A percentile compares a stretch with the other conserved stretches of the same genome.
phyloP scores from a whole-genome alignment of 1,284 basidiomycete species.

The Erythrobasidium hasegawianum region DNA sequence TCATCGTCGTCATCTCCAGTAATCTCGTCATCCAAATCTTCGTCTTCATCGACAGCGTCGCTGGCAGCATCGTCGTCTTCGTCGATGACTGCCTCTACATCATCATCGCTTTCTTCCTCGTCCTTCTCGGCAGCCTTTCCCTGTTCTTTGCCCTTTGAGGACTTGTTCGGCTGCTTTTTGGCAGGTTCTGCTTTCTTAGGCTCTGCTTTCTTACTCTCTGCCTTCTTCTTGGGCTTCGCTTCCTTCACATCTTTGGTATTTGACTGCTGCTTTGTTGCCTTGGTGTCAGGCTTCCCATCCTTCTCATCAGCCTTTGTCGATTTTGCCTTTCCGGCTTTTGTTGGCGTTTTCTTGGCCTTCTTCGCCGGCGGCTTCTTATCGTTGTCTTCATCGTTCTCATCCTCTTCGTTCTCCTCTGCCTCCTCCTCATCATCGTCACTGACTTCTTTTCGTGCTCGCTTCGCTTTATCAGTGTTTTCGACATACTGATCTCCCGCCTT shows the following conservation, averaged over 20 bases:
- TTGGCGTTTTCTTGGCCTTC: conserved; percentile 23
- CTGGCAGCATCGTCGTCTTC: not conserved
- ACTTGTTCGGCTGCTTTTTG: not conserved
- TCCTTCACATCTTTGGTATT: not conserved
- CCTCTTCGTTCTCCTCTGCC: conserved; percentile 31
- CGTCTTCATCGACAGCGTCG: conserved; percentile 2
- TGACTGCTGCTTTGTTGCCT: conserved; percentile 3
- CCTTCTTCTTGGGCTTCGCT: not conserved
- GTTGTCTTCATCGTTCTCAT: conserved; percentile 29
- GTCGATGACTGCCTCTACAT: not conserved
- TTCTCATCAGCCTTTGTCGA: not conserved
- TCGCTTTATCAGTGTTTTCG: conserved; percentile 32
- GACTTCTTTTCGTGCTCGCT: conserved; percentile 31
- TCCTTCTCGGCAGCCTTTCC: conserved; percentile 4
- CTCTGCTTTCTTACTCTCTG: not conserved
- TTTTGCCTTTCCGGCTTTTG: not conserved
- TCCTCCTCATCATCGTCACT: conserved; percentile 32
- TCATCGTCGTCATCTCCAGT: conserved; percentile 7
- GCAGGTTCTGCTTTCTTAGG: not conserved
- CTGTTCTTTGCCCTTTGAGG: not conserved
- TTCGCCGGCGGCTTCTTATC: conserved; percentile 40
- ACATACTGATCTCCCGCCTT: conserved; percentile 31
- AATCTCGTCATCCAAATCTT: conserved; percentile 8
- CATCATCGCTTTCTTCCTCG: conserved; percentile 11
- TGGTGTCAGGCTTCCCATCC: not conserved